Evolutionary conservation across 495 filamentous ascomycete genomes (phyloP).

Genomic region (Parmelia sp.): DNA sequence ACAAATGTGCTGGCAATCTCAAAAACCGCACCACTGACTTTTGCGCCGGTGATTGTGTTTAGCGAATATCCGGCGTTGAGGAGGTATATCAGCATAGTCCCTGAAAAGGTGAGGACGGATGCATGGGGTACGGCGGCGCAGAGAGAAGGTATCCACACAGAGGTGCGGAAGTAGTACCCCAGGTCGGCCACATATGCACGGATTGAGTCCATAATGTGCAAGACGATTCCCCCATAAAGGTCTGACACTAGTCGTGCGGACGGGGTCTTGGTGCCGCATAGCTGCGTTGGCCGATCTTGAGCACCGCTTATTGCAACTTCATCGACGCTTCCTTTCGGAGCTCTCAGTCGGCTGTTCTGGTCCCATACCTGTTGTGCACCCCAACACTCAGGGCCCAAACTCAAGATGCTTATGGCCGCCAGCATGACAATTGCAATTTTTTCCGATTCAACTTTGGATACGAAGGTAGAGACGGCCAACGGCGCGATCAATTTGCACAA

Average conservation of each 20-base stretch:
- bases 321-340: neutral
- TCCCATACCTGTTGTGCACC: conserved; percentile 9
- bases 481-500: conserved; percentile 62
- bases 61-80: conserved; percentile 12
- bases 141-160: conserved; percentile 8
- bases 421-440: conserved; percentile 44
- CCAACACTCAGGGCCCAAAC: conserved; percentile 8
- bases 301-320: neutral
- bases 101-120: conserved; percentile 11
- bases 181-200: neutral
- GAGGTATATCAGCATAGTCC: conserved; percentile 11
- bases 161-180: neutral
- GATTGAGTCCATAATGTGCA: neutral
- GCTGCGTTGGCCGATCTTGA: neutral
- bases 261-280: neutral
- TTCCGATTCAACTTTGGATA: conserved; percentile 40
- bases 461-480: conserved; percentile 45
- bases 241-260: neutral
- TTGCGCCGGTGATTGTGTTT: conserved; percentile 7
- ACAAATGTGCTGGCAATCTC: conserved; percentile 13
- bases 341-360: conserved; percentile 3
- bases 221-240: neutral
- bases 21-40: conserved; percentile 2
- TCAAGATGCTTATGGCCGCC: conserved; percentile 30
- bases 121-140: conserved; percentile 10